These are phyloP conservation scores for Phyllosticta ampelicida DNA, from an alignment of 2,329 filamentous ascomycete genomes.

Conservation along the genomic window DNA sequence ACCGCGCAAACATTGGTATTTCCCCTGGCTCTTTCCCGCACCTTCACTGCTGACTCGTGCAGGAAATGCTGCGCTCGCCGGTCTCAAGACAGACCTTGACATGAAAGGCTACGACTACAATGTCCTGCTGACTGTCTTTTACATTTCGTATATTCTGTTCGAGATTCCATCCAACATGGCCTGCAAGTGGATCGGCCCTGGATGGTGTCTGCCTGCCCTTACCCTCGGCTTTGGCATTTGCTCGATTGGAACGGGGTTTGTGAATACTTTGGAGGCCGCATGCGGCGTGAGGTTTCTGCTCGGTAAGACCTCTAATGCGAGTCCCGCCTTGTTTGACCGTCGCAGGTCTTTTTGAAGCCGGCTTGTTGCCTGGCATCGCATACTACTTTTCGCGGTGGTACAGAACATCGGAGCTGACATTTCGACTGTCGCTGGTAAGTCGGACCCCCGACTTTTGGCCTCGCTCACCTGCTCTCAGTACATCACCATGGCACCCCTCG, in stretches of 20 bases:
- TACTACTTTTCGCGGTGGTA: slow-evolving; percentile 68
- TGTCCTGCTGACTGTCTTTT: slow-evolving; percentile 55
- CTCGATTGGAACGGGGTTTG: slow-evolving; percentile 57
- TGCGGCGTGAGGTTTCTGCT: slow-evolving; percentile 57
- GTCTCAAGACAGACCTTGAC: slow-evolving; percentile 50
- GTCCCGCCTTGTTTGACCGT: not conserved
- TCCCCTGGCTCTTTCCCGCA: not conserved
- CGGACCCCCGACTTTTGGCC: not conserved
- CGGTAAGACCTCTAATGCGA: slow-evolving; percentile 28
- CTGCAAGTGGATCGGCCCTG: slow-evolving; percentile 62
- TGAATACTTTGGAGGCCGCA: slow-evolving; percentile 41
- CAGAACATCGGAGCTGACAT: slow-evolving; percentile 55
- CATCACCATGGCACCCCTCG: slow-evolving; percentile 59
- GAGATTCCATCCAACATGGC: slow-evolving; percentile 58
- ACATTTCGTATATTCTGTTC: slow-evolving; percentile 62
- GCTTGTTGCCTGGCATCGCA: slow-evolving; percentile 62
- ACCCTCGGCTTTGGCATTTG: slow-evolving; percentile 46
- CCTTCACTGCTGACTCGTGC: not conserved
- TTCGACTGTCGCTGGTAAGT: slow-evolving; percentile 46
- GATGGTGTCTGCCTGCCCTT: slow-evolving; percentile 49
- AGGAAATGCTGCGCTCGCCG: slow-evolving; percentile 54
- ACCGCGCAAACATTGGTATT: slow-evolving; percentile 61
- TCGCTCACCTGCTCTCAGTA: slow-evolving; percentile 31
- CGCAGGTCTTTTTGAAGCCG: slow-evolving; percentile 50
- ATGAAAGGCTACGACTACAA: slow-evolving; percentile 59